Evolutionary conservation across 2,329 filamentous ascomycete genomes (phyloP).

Genomic region (Microsporum ferrugineum): DNA sequence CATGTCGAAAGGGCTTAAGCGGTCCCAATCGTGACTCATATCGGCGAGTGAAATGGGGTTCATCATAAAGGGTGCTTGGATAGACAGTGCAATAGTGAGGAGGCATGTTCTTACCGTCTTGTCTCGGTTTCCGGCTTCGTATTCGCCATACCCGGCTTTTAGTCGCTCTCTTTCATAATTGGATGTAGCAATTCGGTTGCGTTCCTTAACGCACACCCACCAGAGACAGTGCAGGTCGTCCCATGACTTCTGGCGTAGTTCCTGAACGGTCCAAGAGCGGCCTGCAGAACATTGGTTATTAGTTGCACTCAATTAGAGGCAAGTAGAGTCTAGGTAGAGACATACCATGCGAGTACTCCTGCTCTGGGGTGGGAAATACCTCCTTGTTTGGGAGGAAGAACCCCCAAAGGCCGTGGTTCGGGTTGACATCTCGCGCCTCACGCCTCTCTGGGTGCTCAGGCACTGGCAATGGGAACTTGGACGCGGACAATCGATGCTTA

Average conservation of each 20-base stretch:
- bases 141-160: slow-evolving; percentile 61
- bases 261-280: slow-evolving; percentile 70
- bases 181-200: slow-evolving; percentile 78
- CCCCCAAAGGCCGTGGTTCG: slow-evolving; percentile 77
- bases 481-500: slow-evolving; percentile 61
- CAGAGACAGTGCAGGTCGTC: slow-evolving; percentile 84
- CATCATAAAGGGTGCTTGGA: slow-evolving; percentile 15
- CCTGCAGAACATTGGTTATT: slow-evolving; percentile 35
- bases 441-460: slow-evolving; percentile 51
- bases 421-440: slow-evolving; percentile 43
- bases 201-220: slow-evolving; percentile 88
- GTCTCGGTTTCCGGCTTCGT: slow-evolving; percentile 54
- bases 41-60: slow-evolving; percentile 24
- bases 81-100: neutral
- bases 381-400: slow-evolving; percentile 70
- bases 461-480: slow-evolving; percentile 58
- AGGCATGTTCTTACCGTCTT: slow-evolving; percentile 45
- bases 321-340: neutral
- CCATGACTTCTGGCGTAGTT: slow-evolving; percentile 82
- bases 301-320: neutral
- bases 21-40: slow-evolving; percentile 19
- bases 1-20: slow-evolving; percentile 20
- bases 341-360: slow-evolving; percentile 57
- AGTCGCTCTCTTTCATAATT: slow-evolving; percentile 55
- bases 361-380: slow-evolving; percentile 55